These are phyloP conservation scores for Ballota nigra DNA, from an alignment of 257 asterid genomes.

Conservation along the genomic window DNA sequence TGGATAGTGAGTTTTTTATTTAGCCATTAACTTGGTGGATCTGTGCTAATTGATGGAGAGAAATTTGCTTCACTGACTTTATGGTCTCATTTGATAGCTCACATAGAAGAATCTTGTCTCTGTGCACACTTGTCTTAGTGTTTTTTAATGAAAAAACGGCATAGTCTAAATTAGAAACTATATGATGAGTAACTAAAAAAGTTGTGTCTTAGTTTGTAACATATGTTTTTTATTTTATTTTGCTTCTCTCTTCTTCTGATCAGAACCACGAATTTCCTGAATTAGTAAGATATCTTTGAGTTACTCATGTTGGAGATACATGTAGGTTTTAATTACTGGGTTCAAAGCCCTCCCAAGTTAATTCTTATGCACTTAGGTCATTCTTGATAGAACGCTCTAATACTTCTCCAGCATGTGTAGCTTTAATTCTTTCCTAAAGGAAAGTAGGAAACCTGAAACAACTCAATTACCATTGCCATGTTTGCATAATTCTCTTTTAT, in stretches of 20 bases:
- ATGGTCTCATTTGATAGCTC: not conserved
- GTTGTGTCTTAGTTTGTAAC: no score
- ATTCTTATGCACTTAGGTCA: not conserved
- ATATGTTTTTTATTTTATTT: not conserved
- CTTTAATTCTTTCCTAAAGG: not conserved
- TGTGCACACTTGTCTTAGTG: not conserved
- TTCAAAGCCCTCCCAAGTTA: not conserved
- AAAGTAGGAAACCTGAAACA: not conserved
- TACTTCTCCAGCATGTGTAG: not conserved
- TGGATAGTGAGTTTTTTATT: not conserved
- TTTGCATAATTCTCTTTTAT: not conserved
- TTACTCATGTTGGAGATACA: no score
- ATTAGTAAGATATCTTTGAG: no score
- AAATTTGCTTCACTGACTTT: not conserved
- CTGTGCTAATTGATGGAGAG: slow-evolving; percentile 6
- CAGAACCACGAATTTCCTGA: no score
- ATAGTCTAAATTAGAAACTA: slow-evolving; percentile 2
- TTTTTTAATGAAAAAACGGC: not conserved
- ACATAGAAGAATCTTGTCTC: not conserved
- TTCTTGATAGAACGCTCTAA: not conserved
- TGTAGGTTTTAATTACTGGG: not conserved
- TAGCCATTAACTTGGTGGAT: not conserved
- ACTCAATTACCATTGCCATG: not conserved
- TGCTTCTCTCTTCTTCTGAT: not conserved
- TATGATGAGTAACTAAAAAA: no score